These are phyloP conservation scores for Lasiodiplodia citricola DNA, from an alignment of 2,329 filamentous ascomycete species.

Conservation along the genomic window DNA sequence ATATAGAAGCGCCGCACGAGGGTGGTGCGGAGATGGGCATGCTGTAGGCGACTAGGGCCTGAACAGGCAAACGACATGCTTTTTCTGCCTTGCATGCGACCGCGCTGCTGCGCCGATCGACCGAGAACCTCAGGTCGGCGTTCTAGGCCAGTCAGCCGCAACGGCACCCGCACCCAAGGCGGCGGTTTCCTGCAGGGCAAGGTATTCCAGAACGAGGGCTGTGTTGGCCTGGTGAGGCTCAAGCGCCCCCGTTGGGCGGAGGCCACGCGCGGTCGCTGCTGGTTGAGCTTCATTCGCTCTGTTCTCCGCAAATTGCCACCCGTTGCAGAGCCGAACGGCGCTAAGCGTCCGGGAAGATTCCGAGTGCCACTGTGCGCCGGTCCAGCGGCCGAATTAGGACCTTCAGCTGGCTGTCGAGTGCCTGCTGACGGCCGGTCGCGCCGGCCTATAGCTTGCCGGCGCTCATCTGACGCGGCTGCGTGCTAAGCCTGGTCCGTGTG, in stretches of 20 bases:
- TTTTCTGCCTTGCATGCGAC: conserved; percentile 5
- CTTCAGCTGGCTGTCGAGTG: not conserved
- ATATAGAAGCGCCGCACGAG: not conserved
- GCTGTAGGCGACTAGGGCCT: not conserved
- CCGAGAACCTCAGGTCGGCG: not conserved
- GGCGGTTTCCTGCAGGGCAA: not conserved
- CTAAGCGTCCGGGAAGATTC: not conserved
- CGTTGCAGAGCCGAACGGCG: not conserved
- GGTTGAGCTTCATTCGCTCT: not conserved
- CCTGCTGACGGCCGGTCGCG: not conserved
- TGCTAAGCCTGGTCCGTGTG: not conserved
- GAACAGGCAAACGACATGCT: conserved; percentile 4
- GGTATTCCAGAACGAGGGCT: conserved; percentile 16
- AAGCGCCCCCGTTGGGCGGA: not conserved
- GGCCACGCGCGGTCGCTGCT: not conserved
- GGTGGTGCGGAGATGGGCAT: not conserved
- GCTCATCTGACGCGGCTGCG: not conserved
- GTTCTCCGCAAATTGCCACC: conserved; percentile 7
- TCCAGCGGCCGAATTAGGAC: not conserved
- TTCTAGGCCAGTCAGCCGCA: conserved; percentile 2
- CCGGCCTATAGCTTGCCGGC: not conserved
- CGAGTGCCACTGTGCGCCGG: conserved; percentile 5
- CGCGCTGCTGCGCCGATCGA: conserved; percentile 8
- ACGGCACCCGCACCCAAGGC: conserved; percentile 8
- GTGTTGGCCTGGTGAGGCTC: conserved; percentile 6